Base-by-base conservation (phyloP, 371 early-diverging fungal species). In the Mucor indicus region DNA sequence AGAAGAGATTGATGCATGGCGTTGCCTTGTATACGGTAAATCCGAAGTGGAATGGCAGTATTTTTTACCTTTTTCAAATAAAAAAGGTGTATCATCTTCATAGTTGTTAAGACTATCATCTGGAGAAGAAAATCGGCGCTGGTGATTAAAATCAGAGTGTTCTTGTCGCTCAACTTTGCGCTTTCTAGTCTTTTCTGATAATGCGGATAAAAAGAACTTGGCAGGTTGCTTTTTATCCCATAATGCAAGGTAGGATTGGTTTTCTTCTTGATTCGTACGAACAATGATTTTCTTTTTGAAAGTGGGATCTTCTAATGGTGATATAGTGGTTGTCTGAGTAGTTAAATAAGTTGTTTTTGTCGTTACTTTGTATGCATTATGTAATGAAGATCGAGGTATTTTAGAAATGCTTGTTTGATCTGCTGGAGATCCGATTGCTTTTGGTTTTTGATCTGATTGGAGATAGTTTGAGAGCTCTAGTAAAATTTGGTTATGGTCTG, bases 181-280 rank as follows among this genome's bases (percentile, higher is more conserved):
- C 32, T 61, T 69, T 32, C 69, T 53, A 30, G 75, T 62, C 39
- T 69, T 76, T 50, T 72, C 67, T 1, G 78, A 72, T 19, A 78
- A 57, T 3, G 73, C 64, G 5, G 73, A 65, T 11, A 80, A 48
- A 59, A 80, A 60, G 38, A 79, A 62, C 3, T 61, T 53, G 9
- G 49, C 33, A 3, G 17, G 21, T 9, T 48, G 15, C 1, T 36
- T 37, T 13, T 48, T 45, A 25, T 61, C 54, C 10, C 67, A 42
- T 0, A 60, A 45, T 1, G 74, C 74, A 17, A 67, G 22, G 31
- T 61, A 67, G 1, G 70, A 48, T 20, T 67, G 64, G 5, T 53
- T 56, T 16, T 66, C 57, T 33, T 64, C 62, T 44, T 66, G 60
- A 31, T 67, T 60, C 3, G 60, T 53, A 30, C 52, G 58, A 9